Evolutionary conservation across 352 stramenopile species (phyloP).

Genomic region (Globisporangium nagaii): DNA sequence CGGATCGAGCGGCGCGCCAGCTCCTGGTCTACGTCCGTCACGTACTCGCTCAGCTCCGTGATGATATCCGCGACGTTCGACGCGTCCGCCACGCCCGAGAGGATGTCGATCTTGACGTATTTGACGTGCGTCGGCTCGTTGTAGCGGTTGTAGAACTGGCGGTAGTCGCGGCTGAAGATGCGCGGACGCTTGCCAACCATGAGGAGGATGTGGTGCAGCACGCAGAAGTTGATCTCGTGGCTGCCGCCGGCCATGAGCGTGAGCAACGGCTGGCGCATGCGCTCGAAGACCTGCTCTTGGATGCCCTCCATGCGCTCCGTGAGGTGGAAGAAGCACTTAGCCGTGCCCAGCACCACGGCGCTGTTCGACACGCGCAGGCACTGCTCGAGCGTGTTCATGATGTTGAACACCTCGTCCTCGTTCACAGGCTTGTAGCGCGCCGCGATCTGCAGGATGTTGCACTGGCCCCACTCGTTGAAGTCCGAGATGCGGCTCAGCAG

Average conservation of each 20-base stretch:
- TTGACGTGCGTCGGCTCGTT: conserved; percentile 98
- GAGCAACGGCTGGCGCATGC: conserved; percentile 94
- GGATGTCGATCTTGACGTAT: conserved; percentile 96
- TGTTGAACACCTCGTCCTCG: conserved; percentile 96
- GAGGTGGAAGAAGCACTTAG: conserved; percentile 97
- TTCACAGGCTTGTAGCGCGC: conserved; percentile 91
- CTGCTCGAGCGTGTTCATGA: conserved; percentile 97
- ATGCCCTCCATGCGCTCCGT: conserved; percentile 91
- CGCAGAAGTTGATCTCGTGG: conserved; percentile 92
- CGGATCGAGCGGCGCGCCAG: conserved; percentile 90
- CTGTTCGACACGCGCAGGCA: conserved; percentile 95
- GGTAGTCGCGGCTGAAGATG: conserved; percentile 97
- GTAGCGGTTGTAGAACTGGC: conserved; percentile 97
- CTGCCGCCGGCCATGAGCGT: conserved; percentile 96
- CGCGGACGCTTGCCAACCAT: conserved; percentile 93
- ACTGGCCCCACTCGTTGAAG: conserved; percentile 99
- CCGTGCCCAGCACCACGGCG: conserved; percentile 94
- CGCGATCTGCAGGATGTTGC: conserved; percentile 94
- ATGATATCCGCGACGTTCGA: conserved; percentile 96
- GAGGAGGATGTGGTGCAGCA: conserved; percentile 96
- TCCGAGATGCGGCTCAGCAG: conserved; percentile 97
- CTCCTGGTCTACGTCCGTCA: conserved; percentile 92
- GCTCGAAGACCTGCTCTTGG: conserved; percentile 85
- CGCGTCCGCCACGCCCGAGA: conserved; percentile 93
- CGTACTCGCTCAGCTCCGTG: conserved; percentile 96